A percentile compares a stretch with the other conserved stretches of the same genome.
Evolutionary conservation across 2,329 filamentous ascomycete species (phyloP).

Genomic region (Alternaria sp.): DNA sequence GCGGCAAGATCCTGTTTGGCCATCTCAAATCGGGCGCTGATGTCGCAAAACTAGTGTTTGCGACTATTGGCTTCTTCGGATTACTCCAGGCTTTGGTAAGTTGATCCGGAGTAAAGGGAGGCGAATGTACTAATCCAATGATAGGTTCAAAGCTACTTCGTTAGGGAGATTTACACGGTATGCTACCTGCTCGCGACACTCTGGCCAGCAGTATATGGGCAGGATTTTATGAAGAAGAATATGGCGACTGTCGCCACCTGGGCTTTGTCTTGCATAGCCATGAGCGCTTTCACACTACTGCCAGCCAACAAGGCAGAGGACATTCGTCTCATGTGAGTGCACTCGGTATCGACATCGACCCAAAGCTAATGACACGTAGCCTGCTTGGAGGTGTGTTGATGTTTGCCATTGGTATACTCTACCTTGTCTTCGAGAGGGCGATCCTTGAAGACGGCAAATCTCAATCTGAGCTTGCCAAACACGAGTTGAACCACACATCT

Average conservation of each 20-base stretch:
- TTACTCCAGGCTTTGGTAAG: conserved; percentile 77
- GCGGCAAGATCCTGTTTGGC: conserved; percentile 73
- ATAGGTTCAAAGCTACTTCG: conserved; percentile 89
- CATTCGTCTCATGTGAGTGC: conserved; percentile 74
- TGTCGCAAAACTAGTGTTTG: conserved; percentile 68
- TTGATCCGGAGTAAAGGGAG: not conserved
- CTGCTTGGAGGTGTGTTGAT: conserved; percentile 80
- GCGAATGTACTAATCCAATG: conserved; percentile 7
- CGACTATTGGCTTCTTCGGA: conserved; percentile 73
- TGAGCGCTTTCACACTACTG: conserved; percentile 91
- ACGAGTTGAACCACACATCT: conserved; percentile 59
- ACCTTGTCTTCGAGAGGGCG: conserved; percentile 80
- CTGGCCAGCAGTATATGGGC: conserved; percentile 81
- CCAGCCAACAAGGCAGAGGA: conserved; percentile 87
- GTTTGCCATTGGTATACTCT: conserved; percentile 77
- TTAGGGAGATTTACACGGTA: conserved; percentile 84
- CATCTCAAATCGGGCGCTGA: conserved; percentile 70
- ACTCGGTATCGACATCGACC: too few relatives aligned
- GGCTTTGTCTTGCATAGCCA: conserved; percentile 77
- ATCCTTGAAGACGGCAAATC: conserved; percentile 58
- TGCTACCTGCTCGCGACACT: conserved; percentile 79
- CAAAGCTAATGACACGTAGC: conserved; percentile 55
- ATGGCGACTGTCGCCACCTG: conserved; percentile 72
- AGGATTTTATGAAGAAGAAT: conserved; percentile 75
- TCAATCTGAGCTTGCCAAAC: conserved; percentile 37